phyloP scores from a whole-genome alignment of 1,284 basidiomycete genomes.

The Lentinus polychrous region DNA sequence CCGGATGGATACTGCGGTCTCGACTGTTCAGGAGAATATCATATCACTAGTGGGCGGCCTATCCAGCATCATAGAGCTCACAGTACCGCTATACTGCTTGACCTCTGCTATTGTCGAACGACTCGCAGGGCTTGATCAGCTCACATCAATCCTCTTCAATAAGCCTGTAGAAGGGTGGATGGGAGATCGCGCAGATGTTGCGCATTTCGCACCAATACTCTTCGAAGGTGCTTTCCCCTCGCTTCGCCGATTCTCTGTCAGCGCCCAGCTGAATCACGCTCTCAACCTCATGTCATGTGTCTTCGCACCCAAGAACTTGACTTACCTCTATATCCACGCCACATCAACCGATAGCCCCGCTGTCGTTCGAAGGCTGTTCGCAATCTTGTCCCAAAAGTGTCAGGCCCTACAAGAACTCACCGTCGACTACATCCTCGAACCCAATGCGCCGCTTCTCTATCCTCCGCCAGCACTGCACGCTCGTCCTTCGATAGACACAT shows the following conservation, averaged over 20 bases:
- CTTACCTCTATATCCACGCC: constrained; percentile 43
- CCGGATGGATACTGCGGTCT: constrained; percentile 27
- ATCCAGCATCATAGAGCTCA: constrained; percentile 37
- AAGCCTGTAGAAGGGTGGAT: constrained; percentile 33
- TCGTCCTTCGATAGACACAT: constrained; percentile 36
- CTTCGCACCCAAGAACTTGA: constrained; percentile 31
- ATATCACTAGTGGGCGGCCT: constrained; percentile 32
- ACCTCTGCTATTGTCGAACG: constrained; percentile 38
- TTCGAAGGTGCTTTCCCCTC: constrained; percentile 42
- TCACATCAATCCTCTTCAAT: constrained; percentile 41
- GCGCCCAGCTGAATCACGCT: constrained; percentile 32
- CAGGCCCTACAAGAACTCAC: constrained; percentile 29
- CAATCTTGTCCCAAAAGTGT: constrained; percentile 35
- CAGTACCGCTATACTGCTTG: constrained; percentile 42
- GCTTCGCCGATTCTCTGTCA: constrained; percentile 43
- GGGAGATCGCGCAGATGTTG: constrained; percentile 36
- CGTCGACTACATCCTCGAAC: constrained; percentile 23
- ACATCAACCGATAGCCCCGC: constrained; percentile 34
- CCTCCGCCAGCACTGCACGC: constrained; percentile 19
- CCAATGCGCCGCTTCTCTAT: constrained; percentile 14
- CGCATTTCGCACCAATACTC: constrained; percentile 34
- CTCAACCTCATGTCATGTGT: constrained; percentile 12
- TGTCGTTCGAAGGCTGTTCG: constrained; percentile 36
- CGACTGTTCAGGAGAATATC: constrained; percentile 28
- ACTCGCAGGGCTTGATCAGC: constrained; percentile 36